Conservation (phyloP, 2,329 filamentous ascomycete genomes). For the Colletotrichum spinosum region DNA sequence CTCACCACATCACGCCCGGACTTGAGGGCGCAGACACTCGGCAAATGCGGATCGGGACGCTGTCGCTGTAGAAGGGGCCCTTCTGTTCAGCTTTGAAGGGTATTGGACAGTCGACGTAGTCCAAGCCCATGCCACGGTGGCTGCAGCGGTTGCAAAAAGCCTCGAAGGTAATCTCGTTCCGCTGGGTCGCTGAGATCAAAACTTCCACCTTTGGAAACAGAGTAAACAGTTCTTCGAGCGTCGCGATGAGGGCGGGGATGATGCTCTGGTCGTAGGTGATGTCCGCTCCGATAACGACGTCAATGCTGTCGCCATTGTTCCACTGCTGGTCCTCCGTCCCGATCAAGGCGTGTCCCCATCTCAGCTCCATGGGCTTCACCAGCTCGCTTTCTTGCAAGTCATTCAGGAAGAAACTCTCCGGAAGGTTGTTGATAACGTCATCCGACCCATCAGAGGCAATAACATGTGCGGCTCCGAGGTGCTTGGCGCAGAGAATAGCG, state of each 20-base stretch:
- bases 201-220: conserved; percentile 67
- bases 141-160: conserved; percentile 71
- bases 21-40: conserved; percentile 30
- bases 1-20: conserved; percentile 23
- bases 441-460: conserved; percentile 81
- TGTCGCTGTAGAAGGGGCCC: conserved; percentile 74
- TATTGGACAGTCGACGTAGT: conserved; percentile 56
- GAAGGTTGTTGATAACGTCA: conserved; percentile 75
- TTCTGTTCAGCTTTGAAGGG: conserved; percentile 56
- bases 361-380: conserved; percentile 66
- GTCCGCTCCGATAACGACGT: conserved; percentile 80
- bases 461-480: conserved; percentile 69
- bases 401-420: conserved; percentile 77
- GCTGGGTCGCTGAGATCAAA: conserved; percentile 76
- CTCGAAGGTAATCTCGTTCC: conserved; percentile 77
- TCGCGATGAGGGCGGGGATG: conserved; percentile 73
- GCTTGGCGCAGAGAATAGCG: conserved; percentile 78
- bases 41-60: conserved; percentile 70
- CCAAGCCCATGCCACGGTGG: conserved; percentile 56
- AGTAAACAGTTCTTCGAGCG: conserved; percentile 71
- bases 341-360: conserved; percentile 72
- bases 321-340: conserved; percentile 67
- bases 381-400: conserved; percentile 60
- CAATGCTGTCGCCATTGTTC: conserved; percentile 60
- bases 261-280: conserved; percentile 79